phyloP scores from a whole-genome alignment of 257 asterid species.

The Pogostemon cablin region DNA sequence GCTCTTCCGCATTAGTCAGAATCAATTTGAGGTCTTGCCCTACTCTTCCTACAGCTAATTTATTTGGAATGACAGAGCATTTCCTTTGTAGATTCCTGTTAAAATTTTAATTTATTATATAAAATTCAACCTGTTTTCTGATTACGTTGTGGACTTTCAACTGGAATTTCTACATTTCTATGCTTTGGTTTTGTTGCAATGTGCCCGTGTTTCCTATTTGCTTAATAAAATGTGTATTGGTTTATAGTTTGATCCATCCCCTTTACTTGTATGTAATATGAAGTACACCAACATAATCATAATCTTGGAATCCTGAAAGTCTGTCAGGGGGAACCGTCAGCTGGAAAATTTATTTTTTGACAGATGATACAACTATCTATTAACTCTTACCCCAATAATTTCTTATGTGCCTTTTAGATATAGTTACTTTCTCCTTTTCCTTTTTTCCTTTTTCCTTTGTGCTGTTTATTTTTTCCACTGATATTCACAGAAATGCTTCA shows the following conservation, averaged over 20 bases:
- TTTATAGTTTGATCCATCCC: neutral
- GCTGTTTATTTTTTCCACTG: neutral
- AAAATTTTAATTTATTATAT: neutral
- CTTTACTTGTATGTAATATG: slow-evolving; percentile 1
- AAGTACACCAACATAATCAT: neutral
- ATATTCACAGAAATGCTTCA: neutral
- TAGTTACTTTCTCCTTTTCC: neutral
- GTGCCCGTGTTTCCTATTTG: neutral
- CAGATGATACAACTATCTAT: neutral
- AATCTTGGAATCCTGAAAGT: neutral
- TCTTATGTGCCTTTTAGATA: neutral
- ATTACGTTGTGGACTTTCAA: slow-evolving; percentile 8
- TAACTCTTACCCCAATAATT: neutral
- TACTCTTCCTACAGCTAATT: neutral
- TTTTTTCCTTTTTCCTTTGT: neutral
- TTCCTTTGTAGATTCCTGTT: neutral
- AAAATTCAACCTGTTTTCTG: neutral
- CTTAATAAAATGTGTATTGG: neutral
- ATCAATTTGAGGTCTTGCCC: neutral
- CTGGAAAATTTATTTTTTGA: neutral
- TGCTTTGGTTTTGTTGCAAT: neutral
- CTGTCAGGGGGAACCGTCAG: neutral
- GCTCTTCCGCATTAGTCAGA: neutral
- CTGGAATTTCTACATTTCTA: neutral
- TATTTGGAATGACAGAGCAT: neutral